Evolutionary conservation across 73 alveolate genomes (phyloP).

Genomic region (Tetrahymena elliotti): DNA sequence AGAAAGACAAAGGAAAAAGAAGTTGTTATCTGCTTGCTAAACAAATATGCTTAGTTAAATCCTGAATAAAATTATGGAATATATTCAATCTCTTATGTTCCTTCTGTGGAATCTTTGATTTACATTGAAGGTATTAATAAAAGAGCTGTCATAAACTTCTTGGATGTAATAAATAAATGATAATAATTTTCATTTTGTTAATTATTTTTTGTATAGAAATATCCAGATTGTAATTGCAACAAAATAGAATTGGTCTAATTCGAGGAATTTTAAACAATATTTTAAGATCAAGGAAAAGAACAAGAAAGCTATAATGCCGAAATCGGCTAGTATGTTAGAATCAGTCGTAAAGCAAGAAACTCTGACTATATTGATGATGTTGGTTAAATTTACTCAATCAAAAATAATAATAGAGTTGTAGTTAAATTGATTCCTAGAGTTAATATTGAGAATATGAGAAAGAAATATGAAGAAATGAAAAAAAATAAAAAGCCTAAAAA

Average conservation of each 20-base stretch:
- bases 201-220: background rate
- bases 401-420: background rate
- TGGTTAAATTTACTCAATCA: background rate
- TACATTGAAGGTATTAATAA: background rate
- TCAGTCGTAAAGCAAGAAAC: background rate
- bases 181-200: no score
- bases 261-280: background rate
- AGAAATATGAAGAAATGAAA: background rate
- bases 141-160: background rate
- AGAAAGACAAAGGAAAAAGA: background rate
- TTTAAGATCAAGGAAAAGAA: background rate
- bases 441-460: background rate
- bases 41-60: background rate
- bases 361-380: background rate
- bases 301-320: background rate
- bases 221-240: background rate
- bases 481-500: background rate
- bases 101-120: background rate
- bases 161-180: background rate
- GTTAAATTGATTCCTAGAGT: background rate
- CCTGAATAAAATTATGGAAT: background rate
- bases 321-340: background rate
- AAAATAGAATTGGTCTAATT: background rate
- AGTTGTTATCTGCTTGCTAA: background rate
- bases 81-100: background rate